A percentile compares a stretch with the other conserved stretches of the same genome.
These are phyloP conservation scores for Ormosia semicastrata DNA, from an alignment of 306 rosid species.

Conservation along the genomic window DNA sequence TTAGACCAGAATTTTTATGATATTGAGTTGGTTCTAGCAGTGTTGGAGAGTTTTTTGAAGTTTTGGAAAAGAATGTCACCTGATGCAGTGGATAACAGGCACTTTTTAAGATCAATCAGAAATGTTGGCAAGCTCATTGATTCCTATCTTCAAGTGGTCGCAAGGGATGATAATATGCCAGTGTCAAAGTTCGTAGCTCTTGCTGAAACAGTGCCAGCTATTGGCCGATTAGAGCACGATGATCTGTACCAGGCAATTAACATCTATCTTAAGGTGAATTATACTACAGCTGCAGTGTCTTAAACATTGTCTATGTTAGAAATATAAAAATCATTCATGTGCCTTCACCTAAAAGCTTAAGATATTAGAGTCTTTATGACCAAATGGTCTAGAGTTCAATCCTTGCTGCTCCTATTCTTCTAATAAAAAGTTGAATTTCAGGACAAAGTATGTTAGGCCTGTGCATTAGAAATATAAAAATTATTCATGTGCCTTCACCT, in stretches of 20 bases:
- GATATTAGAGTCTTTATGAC: neutral
- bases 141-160: slow-evolving; percentile 85
- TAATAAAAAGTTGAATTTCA: too few species aligned
- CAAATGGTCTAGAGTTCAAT: neutral
- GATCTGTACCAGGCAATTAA: slow-evolving; percentile 83
- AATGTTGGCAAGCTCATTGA: slow-evolving; percentile 81
- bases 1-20: slow-evolving; percentile 59
- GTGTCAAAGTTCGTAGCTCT: slow-evolving; percentile 65
- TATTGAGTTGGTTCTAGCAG: slow-evolving; percentile 65
- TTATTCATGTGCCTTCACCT: neutral
- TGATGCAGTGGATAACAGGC: slow-evolving; percentile 47
- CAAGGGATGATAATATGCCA: slow-evolving; percentile 71
- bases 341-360: neutral
- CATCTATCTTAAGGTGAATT: slow-evolving; percentile 81
- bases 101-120: slow-evolving; percentile 52
- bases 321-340: neutral
- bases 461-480: neutral
- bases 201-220: slow-evolving; percentile 75
- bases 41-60: slow-evolving; percentile 71
- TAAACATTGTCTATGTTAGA: neutral
- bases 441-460: too few species aligned
- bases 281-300: neutral
- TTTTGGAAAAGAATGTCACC: slow-evolving; percentile 70
- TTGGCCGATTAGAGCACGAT: slow-evolving; percentile 73
- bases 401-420: neutral